phyloP scores from a whole-genome alignment of 495 filamentous ascomycete species.

The Ascodesmis nigricans region DNA sequence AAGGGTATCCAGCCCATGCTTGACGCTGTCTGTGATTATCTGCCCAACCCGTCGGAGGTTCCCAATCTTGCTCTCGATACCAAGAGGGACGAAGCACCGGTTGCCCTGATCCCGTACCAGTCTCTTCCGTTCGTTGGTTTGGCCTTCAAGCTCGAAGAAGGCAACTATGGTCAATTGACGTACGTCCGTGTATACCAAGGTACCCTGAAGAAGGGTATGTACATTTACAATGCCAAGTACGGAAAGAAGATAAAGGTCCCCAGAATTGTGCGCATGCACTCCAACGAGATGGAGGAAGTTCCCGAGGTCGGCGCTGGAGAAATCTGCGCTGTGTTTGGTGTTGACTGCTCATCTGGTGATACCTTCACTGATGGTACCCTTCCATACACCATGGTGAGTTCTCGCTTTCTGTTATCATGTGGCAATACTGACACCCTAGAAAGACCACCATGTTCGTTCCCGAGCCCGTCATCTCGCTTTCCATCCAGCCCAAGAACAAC shows the following conservation, averaged over 20 bases:
- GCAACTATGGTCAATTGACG: constrained; percentile 93
- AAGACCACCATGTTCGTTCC: constrained; percentile 90
- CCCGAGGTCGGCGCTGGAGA: constrained; percentile 81
- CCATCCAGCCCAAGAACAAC: constrained; percentile 86
- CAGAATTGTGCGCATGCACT: constrained; percentile 98
- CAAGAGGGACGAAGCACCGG: constrained; percentile 49
- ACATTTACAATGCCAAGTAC: constrained; percentile 80
- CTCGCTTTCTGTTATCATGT: background rate
- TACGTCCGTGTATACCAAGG: constrained; percentile 99
- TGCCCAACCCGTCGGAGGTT: constrained; percentile 82
- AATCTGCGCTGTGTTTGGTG: constrained; percentile 95
- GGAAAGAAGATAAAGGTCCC: constrained; percentile 95
- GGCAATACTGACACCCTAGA: background rate
- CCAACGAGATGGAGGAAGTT: constrained; percentile 97
- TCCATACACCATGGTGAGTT: constrained; percentile 59
- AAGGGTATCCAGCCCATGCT: constrained; percentile 94
- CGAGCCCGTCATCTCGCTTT: constrained; percentile 92
- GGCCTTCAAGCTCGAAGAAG: constrained; percentile 98
- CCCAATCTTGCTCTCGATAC: constrained; percentile 76
- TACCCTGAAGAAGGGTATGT: constrained; percentile 60
- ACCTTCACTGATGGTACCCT: constrained; percentile 90
- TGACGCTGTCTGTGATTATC: constrained; percentile 86
- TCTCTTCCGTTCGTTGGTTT: constrained; percentile 83
- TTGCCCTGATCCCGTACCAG: constrained; percentile 79
- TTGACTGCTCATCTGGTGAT: constrained; percentile 94